Percentiles rank a stretch among this genome's conserved stretches.
Evolutionary conservation across 1,284 basidiomycete genomes (phyloP).

Genomic region (Microbotryomycetes sp.): DNA sequence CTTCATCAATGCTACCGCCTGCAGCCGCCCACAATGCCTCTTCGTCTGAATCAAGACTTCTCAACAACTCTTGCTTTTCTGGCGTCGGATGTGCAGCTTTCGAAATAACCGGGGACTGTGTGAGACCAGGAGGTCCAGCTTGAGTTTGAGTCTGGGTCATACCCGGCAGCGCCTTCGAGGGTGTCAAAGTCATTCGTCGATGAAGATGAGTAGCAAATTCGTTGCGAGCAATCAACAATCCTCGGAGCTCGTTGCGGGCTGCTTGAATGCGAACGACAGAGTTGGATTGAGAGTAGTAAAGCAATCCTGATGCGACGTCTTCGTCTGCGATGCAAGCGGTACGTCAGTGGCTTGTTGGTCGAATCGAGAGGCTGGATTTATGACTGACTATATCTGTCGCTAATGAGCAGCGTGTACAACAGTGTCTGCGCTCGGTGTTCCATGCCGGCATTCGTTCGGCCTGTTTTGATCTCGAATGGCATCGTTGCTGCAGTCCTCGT

Average conservation of each 20-base stretch:
- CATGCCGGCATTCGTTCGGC: constrained; percentile 65
- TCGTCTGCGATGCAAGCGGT: constrained; percentile 42
- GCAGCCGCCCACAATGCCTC: constrained; percentile 22
- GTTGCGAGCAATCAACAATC: constrained; percentile 74
- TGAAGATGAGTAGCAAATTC: constrained; percentile 70
- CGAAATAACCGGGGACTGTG: too few relatives aligned
- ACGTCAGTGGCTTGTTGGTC: neutral
- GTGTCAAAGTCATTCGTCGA: constrained; percentile 14
- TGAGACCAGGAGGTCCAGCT: too few relatives aligned
- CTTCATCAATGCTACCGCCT: constrained; percentile 2
- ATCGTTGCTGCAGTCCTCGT: constrained; percentile 46
- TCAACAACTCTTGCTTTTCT: too few relatives aligned
- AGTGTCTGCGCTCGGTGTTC: constrained; percentile 97
- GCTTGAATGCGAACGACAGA: constrained; percentile 75
- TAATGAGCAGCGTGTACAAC: constrained; percentile 87
- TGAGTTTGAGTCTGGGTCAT: neutral
- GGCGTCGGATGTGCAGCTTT: too few relatives aligned
- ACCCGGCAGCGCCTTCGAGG: neutral
- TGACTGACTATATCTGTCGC: constrained; percentile 71
- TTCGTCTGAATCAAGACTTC: constrained; percentile 23
- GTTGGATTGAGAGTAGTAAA: constrained; percentile 90
- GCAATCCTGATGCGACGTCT: constrained; percentile 60
- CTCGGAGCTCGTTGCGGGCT: constrained; percentile 73
- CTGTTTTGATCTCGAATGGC: constrained; percentile 96
- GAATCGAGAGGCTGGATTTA: neutral